Evolutionary conservation across 2,329 filamentous ascomycete genomes (phyloP), one percentile per base, ranked within the genome.

Genomic region (Clathrospora elynae): DNA sequence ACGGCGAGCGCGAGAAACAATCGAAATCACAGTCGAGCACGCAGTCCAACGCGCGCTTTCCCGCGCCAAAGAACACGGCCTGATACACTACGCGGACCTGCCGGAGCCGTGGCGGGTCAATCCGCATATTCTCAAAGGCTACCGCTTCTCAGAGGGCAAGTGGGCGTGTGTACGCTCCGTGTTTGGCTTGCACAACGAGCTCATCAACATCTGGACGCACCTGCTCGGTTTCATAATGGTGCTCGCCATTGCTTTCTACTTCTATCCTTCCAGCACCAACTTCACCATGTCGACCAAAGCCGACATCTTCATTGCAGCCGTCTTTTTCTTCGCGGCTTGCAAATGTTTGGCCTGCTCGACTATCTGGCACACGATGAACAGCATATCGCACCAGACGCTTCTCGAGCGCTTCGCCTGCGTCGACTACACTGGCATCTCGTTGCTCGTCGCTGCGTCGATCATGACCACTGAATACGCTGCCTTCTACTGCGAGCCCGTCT

Each of bases 341-440:
- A 90, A 97, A 71, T 97, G 92, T 64, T 82, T 99, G 41, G 84
- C 92, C 66, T 99, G 93, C 83, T 95, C 88, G 50, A 92, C 87
- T 52, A 84, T 97, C 65, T 99, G 93, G 93, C 93, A 99, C 75
- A 96, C 93, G 17, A 97, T 99, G 90, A 96, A 92, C 75, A 90
- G 89, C 60, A 95, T 97, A 40, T 90, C 92, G 12, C 88, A 95
- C 57, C 85, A 95, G 62, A 83, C 84, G 13, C 82, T 95, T 28
- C 87, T 99, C 73, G 93, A 95, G 67, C 87, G 90, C 49, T 97
- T 99, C 63, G 93, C 93, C 12, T 99, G 93, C 69, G 90, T 99
- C 46, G 93, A 99, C 71, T 99, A 99, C 73, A 97, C 93, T 0
- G 93, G 93, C 41, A 99, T 99, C 57, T 96, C 91, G 1, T 78